phyloP scores from a whole-genome alignment of 2,329 filamentous ascomycete species.

The Phaeoacremonium minimum region DNA sequence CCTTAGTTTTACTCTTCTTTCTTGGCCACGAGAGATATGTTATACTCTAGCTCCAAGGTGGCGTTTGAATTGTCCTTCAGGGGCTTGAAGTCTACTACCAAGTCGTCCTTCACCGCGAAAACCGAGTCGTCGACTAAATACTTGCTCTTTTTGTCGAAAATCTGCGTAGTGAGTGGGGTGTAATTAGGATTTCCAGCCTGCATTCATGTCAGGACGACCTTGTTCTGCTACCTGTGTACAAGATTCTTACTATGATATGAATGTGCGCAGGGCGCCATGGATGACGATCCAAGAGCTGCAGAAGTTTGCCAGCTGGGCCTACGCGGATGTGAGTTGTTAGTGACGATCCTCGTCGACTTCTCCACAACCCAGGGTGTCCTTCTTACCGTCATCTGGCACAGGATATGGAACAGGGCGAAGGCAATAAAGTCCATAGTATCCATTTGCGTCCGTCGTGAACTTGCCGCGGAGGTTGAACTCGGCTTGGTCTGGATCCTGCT shows the following conservation, averaged over 20 bases:
- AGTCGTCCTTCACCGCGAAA: conserved; percentile 31
- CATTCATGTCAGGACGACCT: conserved; percentile 1
- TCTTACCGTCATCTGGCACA: conserved; percentile 13
- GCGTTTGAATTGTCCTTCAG: conserved; percentile 25
- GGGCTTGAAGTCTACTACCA: conserved; percentile 30
- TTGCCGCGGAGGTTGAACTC: conserved; percentile 65
- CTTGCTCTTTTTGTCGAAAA: conserved; percentile 57
- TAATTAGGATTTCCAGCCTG: conserved; percentile 13
- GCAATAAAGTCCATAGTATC: conserved; percentile 55
- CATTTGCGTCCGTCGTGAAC: conserved; percentile 58
- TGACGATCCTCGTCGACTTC: not conserved
- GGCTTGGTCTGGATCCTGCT: conserved; percentile 59
- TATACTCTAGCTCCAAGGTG: conserved; percentile 30
- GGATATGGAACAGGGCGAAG: conserved; percentile 45
- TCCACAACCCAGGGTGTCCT: not conserved
- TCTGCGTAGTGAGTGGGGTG: conserved; percentile 51
- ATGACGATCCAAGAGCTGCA: conserved; percentile 50
- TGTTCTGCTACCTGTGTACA: too few species aligned
- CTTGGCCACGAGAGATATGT: conserved; percentile 22
- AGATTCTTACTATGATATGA: conserved; percentile 53
- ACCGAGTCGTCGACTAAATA: conserved; percentile 43
- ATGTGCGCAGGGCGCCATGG: conserved; percentile 56
- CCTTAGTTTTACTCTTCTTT: too few species aligned
- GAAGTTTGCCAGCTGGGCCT: conserved; percentile 48
- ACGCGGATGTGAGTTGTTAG: conserved; percentile 31